Base-by-base conservation (phyloP, 345 rosid genomes). In the Sonneratia alba region DNA sequence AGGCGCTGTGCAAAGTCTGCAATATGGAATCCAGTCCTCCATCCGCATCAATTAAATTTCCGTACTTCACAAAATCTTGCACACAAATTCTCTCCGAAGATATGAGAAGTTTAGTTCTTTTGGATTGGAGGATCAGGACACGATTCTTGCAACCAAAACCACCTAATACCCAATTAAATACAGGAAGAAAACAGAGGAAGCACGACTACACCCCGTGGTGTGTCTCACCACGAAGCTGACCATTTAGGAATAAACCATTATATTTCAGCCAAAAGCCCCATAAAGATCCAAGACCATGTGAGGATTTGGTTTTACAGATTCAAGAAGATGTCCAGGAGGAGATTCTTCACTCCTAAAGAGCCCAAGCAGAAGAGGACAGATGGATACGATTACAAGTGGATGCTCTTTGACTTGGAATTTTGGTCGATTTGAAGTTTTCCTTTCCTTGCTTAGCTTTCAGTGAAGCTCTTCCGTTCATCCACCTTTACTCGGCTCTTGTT, bases 121-220 rank as follows among this genome's bases (percentile, higher is more conserved):
- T 68, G 72, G 57, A 22, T 40, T 13, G 48, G 51, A 42, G 53
- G 56, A 69, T 66, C 59, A 42, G 38, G 45, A 36, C 19, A 36
- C 48, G 6, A 40, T 67, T 59, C 42, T 69, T 12, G 9, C 73
- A 75, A 77, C 83, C 79, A 62, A 81, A 81, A 77, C 82, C 71
- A 88, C 86, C 88, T 80, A 86, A 86, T 77, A 73, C 83, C 78
- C 72, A 59, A 62, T 85, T 80, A 61, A 83, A 79, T 76, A 86
- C 62, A 70, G 68, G 72, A 83, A 82, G 77, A 82, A 73, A 82
- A 83, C 89, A 88, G 74, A 70, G 24, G 71, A 57, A 70, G 42
- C 82, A 80, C 84, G 67, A 77, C 79, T 74, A 38, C 67, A 66
- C 79, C 43, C 40, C 63, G 62, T 24, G 19, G 42, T 49, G 16